These are phyloP conservation scores for Teratosphaeria viscida DNA, from an alignment of 2,329 filamentous ascomycete genomes.

Conservation along the genomic window DNA sequence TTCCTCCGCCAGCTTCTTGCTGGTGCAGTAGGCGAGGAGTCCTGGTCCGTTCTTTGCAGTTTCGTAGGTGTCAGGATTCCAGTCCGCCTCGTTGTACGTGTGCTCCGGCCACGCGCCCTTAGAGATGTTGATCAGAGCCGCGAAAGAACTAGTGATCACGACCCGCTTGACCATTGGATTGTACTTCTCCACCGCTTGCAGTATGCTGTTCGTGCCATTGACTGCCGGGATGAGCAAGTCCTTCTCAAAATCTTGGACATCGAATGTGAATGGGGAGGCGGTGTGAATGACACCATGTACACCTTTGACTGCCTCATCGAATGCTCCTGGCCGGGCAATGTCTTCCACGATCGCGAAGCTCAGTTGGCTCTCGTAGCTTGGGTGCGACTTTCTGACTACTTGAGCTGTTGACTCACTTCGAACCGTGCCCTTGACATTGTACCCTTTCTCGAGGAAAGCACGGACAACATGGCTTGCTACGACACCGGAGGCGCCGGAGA, in stretches of 20 bases:
- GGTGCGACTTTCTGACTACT: conserved; percentile 9
- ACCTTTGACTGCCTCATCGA: conserved; percentile 25
- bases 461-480: conserved; percentile 28
- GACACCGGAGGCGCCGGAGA: conserved; percentile 32
- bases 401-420: conserved; percentile 25
- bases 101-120: conserved; percentile 41
- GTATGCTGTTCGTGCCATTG: background rate
- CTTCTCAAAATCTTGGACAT: background rate
- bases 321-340: conserved; percentile 20
- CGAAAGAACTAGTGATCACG: conserved; percentile 60
- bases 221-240: background rate
- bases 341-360: conserved; percentile 27
- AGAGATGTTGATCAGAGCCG: conserved; percentile 48
- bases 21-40: conserved; percentile 37
- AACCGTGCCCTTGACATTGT: conserved; percentile 29
- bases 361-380: conserved; percentile 10
- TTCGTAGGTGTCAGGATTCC: conserved; percentile 46
- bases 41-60: conserved; percentile 34
- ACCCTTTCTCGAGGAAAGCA: conserved; percentile 25
- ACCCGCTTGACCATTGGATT: conserved; percentile 53
- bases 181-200: background rate
- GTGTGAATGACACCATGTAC: conserved; percentile 22
- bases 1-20: conserved; percentile 53
- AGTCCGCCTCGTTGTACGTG: conserved; percentile 44
- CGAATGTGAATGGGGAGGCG: conserved; percentile 7